Base-by-base conservation (phyloP, 108 stramenopile genomes). In the Asterionellopsis glacialis region DNA sequence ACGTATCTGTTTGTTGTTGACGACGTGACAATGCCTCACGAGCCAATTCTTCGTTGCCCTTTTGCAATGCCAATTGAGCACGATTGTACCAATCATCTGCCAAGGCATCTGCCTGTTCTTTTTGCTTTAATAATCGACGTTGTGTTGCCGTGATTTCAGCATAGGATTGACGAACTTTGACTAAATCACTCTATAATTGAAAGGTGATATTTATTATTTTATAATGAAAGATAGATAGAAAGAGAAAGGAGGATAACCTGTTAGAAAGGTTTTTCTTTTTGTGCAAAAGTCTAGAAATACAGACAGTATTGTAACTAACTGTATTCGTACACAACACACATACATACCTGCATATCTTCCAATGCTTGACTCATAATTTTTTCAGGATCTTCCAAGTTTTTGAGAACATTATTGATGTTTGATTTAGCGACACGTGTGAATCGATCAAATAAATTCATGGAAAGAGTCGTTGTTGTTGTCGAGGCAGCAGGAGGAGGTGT, bases 111-210 rank as follows among this genome's bases (percentile, higher is more conserved):
- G 84, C 80, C 64, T 88, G 88, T 65, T 95, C 90, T 73, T 88
- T 90, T 74, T 95, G 90, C 73, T 91, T 88, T 65, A 87, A 41
- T 40, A 91, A 68, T 16, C 97, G 88, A 70, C 95, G 95, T 69
- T 95, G 95, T 14, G 95, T 95, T 24, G 97, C 97, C 7, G 92
- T 90, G 22, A 98, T 81, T 91, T 98, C 97, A 16, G 97, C 97
- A 65, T 96, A 98, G 13, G 90, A 91, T 77, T 98, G 97, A 63
- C 97, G 89, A 40, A 98, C 74, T 69, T 94, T 95, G 38, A 96
- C 87, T 51, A 98, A 80, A 75, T 98, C 97, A 54, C 53, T 76
- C 85, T 97, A 61, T 50, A n/a, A n/a, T n/a, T n/a, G n/a, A n/a
- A n/a, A n/a, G n/a, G n/a, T n/a, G n/a, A n/a, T n/a, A n/a, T n/a